A percentile compares a stretch with the other conserved stretches of the same genome.
Evolutionary conservation across 164 flowering plant genomes (phyloP).

Genomic region (Chimonanthus salicifolius): DNA sequence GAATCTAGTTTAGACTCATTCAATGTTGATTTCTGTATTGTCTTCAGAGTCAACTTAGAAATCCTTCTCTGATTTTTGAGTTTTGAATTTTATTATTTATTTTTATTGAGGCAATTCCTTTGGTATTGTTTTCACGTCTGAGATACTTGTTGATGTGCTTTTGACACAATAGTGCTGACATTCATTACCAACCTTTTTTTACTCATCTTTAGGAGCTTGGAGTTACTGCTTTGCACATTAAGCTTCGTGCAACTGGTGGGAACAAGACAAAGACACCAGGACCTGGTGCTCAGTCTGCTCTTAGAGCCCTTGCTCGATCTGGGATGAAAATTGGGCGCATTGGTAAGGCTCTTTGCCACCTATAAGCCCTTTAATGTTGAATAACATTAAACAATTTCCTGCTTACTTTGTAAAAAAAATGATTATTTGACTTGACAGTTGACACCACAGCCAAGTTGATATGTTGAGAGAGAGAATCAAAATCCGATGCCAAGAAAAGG

Average conservation of each 20-base stretch:
- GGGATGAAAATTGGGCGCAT: conserved; percentile 91
- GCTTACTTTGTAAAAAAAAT: neutral
- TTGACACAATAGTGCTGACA: neutral
- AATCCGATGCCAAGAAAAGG: no score
- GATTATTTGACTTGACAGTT: neutral
- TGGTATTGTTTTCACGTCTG: neutral
- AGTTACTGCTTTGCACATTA: conserved; percentile 76
- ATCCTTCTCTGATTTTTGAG: no score
- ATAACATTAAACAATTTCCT: no score
- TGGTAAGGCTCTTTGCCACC: conserved; percentile 29
- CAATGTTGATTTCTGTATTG: neutral
- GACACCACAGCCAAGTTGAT: neutral
- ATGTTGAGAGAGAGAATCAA: neutral
- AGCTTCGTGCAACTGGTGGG: conserved; percentile 89
- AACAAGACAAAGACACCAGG: conserved; percentile 94
- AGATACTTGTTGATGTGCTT: neutral
- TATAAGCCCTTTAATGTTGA: neutral
- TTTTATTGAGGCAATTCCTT: neutral
- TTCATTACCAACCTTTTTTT: neutral
- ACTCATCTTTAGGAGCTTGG: conserved; percentile 57
- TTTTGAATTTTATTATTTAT: no score
- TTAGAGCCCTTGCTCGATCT: conserved; percentile 84
- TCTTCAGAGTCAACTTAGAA: neutral
- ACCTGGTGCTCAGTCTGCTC: conserved; percentile 93
- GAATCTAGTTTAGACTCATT: neutral